These are phyloP conservation scores for Jatropha curcas DNA, from an alignment of 345 rosid genomes.

Conservation along the genomic window DNA sequence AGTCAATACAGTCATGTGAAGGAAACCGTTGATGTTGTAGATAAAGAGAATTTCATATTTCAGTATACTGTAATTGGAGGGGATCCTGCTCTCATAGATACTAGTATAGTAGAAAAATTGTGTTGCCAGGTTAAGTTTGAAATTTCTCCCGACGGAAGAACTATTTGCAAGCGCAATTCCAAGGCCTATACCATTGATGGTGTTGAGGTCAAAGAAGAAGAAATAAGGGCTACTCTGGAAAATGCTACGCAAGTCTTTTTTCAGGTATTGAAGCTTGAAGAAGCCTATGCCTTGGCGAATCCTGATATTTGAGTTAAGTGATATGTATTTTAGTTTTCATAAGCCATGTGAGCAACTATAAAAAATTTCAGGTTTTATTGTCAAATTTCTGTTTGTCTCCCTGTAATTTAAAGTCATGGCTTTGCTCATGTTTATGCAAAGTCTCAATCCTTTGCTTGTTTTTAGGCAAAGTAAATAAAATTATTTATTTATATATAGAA, in stretches of 20 bases:
- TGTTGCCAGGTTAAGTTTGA: conserved; percentile 30
- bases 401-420: too few relatives aligned
- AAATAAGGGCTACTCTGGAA: neutral
- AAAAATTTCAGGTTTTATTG: too few relatives aligned
- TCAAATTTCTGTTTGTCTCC: too few relatives aligned
- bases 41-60: conserved; percentile 34
- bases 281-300: conserved; percentile 4
- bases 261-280: conserved; percentile 13
- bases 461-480: too few relatives aligned
- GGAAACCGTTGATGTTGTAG: conserved; percentile 41
- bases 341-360: too few relatives aligned
- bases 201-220: conserved; percentile 11
- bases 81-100: conserved; percentile 16
- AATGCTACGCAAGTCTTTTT: neutral
- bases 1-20: conserved; percentile 8
- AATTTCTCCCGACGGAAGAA: conserved; percentile 24
- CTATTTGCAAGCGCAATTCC: conserved; percentile 34
- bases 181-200: conserved; percentile 19
- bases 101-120: conserved; percentile 25
- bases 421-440: too few relatives aligned
- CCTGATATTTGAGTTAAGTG: conserved; percentile 11
- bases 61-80: conserved; percentile 35
- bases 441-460: too few relatives aligned
- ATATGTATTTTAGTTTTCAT: too few relatives aligned
- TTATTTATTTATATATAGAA: too few relatives aligned